Base-by-base conservation (phyloP, 768 basidiomycete genomes). In the Suillus subluteus region DNA sequence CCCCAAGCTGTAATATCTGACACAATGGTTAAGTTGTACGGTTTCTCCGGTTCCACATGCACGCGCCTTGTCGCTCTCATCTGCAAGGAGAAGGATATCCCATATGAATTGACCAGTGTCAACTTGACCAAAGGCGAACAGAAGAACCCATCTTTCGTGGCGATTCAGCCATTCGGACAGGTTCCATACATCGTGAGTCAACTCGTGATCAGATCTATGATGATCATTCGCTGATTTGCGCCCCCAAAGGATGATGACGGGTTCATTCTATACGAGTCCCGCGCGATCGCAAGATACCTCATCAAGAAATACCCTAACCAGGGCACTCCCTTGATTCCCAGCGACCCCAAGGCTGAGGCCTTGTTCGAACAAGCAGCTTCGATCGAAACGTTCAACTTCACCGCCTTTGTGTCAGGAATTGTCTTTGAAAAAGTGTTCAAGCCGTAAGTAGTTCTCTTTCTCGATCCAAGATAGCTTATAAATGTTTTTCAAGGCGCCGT, bases 231-330 rank as follows among this genome's bases (percentile, higher is more conserved):
- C 40, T 40, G 1, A 11, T 35, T 6, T 0, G 2, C 21, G 6
- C 32, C 55, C 9, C 12, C 18, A 3, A 38, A 85, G 83, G 80
- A 87, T 62, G 88, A 91, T 26, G 88, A 87, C 50, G 89, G 88
- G 6, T 86, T 89, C 74, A 78, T 84, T 65, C 69, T 92, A 37
- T 90, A 82, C 73, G 88, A 90, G 71, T 83, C 83, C 50, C 85
- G 88, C 18, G 88, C 88, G 1, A 89, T 91, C 68, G 74, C 72
- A 48, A 83, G 86, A 16, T 92, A 91, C 73, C 71, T 91, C 70
- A 84, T 81, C 43, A 73, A 75, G 46, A 90, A 89, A 74, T 86
- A 87, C 70, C 73, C 82, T 8, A 65, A 78, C 59, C 82, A 87
- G 67, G 87, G 87, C 26, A 79, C 83, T 6, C 65, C 74, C 16